phyloP scores from a whole-genome alignment of 2,329 filamentous ascomycete genomes.

The Pyrenochaeta sp. region DNA sequence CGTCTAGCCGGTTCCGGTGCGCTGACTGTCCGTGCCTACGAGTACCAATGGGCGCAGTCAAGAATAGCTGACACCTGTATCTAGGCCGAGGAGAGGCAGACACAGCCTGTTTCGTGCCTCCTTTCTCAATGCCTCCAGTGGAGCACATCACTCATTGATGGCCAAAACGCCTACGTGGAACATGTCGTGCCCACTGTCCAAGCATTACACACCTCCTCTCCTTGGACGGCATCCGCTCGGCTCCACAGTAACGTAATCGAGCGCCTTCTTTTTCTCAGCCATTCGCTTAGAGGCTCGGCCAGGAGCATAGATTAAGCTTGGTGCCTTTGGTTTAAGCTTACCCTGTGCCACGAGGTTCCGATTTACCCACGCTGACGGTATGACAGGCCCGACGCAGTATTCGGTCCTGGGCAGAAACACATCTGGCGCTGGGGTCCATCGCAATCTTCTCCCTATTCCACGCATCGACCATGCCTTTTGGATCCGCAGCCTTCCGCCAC shows the following conservation, averaged over 20 bases:
- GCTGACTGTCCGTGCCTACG: conserved; percentile 4
- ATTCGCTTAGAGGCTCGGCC: conserved; percentile 31
- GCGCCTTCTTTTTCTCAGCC: conserved; percentile 27
- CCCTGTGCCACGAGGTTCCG: conserved; percentile 37
- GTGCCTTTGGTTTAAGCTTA: conserved; percentile 47
- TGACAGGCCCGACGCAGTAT: conserved; percentile 12
- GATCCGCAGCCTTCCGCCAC: conserved; percentile 7
- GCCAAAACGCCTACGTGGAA: conserved; percentile 24
- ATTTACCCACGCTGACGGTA: conserved; percentile 39
- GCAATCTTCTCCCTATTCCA: neutral
- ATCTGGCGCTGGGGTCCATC: neutral
- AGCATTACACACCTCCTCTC: conserved; percentile 21
- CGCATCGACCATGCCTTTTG: neutral
- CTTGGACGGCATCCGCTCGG: conserved; percentile 39
- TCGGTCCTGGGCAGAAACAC: conserved; percentile 14
- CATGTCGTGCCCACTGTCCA: conserved; percentile 18
- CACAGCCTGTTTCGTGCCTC: neutral
- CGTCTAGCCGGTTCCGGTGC: conserved; percentile 13
- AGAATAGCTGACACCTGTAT: neutral
- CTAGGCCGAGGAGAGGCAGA: neutral
- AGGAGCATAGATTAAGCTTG: conserved; percentile 38
- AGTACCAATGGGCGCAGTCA: neutral
- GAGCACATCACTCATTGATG: conserved; percentile 7
- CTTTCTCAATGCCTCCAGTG: neutral
- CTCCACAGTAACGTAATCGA: conserved; percentile 44